Evolutionary conservation across 31 red algal genomes (phyloP).

Genomic region (Asparagopsis taxiformis): DNA sequence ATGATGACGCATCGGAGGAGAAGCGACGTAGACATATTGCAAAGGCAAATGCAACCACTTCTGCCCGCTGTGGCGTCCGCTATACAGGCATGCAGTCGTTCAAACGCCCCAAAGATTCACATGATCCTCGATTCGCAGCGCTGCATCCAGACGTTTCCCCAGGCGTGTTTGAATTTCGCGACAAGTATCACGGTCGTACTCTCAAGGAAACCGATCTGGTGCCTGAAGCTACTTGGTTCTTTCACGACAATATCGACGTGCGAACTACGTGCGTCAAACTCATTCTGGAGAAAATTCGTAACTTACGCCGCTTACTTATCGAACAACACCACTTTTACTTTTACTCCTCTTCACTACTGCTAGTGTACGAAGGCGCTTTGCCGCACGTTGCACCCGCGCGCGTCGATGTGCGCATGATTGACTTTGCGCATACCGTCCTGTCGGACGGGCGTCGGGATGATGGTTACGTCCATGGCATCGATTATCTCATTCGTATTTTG

Average conservation of each 20-base stretch:
- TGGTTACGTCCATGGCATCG: constrained; percentile 74
- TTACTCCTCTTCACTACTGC: constrained; percentile 88
- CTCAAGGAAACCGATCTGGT: constrained; percentile 63
- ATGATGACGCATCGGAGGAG: constrained; percentile 92
- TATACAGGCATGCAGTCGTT: constrained; percentile 93
- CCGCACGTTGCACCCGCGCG: not conserved
- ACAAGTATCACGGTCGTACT: constrained; percentile 74
- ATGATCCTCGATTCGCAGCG: not conserved
- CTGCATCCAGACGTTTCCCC: not conserved
- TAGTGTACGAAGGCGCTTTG: constrained; percentile 88
- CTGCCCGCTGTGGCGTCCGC: constrained; percentile 69
- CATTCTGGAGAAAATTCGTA: constrained; percentile 17
- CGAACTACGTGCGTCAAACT: constrained; percentile 15
- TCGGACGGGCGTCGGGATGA: constrained; percentile 60
- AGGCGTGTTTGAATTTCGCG: constrained; percentile 26
- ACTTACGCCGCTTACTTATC: not conserved
- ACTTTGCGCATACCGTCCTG: constrained; percentile 94
- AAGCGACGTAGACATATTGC: constrained; percentile 78
- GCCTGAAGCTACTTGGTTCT: constrained; percentile 67
- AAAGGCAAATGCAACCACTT: constrained; percentile 80
- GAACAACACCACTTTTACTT: constrained; percentile 79
- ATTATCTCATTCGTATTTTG: constrained; percentile 58
- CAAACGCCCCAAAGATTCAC: constrained; percentile 13
- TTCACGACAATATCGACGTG: constrained; percentile 62
- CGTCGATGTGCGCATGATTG: constrained; percentile 92